These are phyloP conservation scores for Hibiscus syriacus DNA, from an alignment of 345 rosid genomes.

Conservation along the genomic window DNA sequence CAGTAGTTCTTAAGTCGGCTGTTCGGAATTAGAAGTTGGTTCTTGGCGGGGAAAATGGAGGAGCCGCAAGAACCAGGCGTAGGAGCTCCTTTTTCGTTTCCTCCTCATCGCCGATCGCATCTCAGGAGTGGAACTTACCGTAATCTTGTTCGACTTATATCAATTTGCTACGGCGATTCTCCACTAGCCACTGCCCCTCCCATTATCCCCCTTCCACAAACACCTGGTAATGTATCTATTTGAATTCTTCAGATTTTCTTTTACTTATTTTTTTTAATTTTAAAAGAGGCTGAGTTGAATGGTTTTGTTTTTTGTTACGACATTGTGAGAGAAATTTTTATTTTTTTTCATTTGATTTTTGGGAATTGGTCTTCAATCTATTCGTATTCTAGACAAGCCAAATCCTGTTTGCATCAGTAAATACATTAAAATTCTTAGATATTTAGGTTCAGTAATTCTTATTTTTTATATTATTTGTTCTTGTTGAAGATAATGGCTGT, in stretches of 20 bases:
- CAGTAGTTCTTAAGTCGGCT: neutral
- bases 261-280: neutral
- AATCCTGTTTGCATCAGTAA: neutral
- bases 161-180: slow-evolving; percentile 38
- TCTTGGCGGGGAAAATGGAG: slow-evolving; percentile 23
- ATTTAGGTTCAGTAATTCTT: neutral
- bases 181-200: slow-evolving; percentile 32
- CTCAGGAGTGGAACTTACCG: slow-evolving; percentile 37
- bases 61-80: slow-evolving; percentile 5
- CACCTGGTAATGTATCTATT: slow-evolving; percentile 18
- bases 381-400: neutral
- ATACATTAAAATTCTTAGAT: neutral
- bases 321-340: neutral
- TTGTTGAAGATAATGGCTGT: slow-evolving; percentile 18
- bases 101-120: slow-evolving; percentile 22
- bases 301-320: neutral
- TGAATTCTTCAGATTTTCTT: neutral
- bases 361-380: neutral
- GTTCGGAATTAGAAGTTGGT: neutral
- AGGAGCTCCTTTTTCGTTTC: slow-evolving; percentile 5
- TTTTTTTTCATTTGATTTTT: neutral
- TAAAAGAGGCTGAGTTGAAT: neutral
- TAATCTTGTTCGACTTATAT: slow-evolving; percentile 35
- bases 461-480: slow-evolving; percentile 8
- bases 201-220: slow-evolving; percentile 19